Percentiles rank a stretch among this genome's conserved stretches.
Evolutionary conservation across 768 basidiomycete species (phyloP).

Genomic region (Leucosporidium yakuticum): DNA sequence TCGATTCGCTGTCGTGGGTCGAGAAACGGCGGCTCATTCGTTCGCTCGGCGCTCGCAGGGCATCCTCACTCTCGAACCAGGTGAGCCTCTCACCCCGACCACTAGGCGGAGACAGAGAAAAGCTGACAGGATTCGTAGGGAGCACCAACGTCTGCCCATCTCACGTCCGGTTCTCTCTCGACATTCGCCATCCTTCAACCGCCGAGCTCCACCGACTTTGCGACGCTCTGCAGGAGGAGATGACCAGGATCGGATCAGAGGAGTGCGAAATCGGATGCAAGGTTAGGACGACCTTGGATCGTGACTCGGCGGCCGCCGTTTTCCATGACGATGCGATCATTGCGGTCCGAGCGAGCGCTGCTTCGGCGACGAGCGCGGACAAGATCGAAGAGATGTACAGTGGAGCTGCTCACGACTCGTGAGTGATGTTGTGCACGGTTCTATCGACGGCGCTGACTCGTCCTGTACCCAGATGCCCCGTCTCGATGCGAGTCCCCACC

Average conservation of each 20-base stretch:
- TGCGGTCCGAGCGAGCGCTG: neutral
- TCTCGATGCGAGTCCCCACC: neutral
- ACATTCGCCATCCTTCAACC: neutral
- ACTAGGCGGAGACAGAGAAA: no score
- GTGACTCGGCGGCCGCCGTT: neutral
- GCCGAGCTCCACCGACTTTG: neutral
- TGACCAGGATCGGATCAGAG: neutral
- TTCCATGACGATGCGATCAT: neutral
- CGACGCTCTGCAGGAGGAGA: neutral
- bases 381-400: neutral
- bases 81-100: neutral
- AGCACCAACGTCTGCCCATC: constrained; percentile 6
- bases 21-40: no score
- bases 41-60: neutral
- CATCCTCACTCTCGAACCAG: constrained; percentile 1
- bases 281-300: neutral
- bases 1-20: neutral
- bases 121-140: no score
- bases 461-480: neutral
- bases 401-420: neutral
- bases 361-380: neutral
- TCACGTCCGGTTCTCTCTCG: neutral
- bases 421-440: neutral
- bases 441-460: neutral
- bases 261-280: neutral